phyloP scores from a whole-genome alignment of 805 yeast genomes.

The Vanderwaltozyma verrucispora region DNA sequence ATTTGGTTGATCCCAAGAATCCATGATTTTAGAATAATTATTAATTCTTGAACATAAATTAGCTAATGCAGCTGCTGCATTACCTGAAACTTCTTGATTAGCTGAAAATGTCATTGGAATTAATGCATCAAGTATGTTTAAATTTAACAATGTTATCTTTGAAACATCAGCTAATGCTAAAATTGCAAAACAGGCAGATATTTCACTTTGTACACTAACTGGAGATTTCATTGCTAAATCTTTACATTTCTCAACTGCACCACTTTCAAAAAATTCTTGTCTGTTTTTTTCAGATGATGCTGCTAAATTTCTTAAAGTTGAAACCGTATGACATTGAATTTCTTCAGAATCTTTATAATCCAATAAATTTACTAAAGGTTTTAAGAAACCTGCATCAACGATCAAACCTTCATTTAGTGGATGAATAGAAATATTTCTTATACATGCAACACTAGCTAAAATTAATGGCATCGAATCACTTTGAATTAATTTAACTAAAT shows the following conservation, averaged over 20 bases:
- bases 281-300: constrained; percentile 92
- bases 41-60: constrained; percentile 85
- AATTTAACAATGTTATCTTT: constrained; percentile 69
- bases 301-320: constrained; percentile 90
- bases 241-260: constrained; percentile 89
- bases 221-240: constrained; percentile 78
- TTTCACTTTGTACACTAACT: constrained; percentile 90
- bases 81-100: constrained; percentile 94
- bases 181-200: constrained; percentile 94
- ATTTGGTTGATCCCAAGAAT: constrained; percentile 67
- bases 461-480: constrained; percentile 86
- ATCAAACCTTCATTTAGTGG: constrained; percentile 93
- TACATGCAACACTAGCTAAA: constrained; percentile 96
- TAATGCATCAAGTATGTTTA: constrained; percentile 78
- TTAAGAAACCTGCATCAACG: constrained; percentile 92
- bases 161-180: constrained; percentile 93
- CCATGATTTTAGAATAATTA: constrained; percentile 69
- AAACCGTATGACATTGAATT: constrained; percentile 96
- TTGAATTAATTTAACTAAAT: constrained; percentile 79
- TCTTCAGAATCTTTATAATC: constrained; percentile 86
- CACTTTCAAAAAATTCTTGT: constrained; percentile 84
- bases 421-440: constrained; percentile 92
- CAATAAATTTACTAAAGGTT: constrained; percentile 77
- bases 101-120: constrained; percentile 83
- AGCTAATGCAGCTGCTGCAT: constrained; percentile 96